phyloP scores from a whole-genome alignment of 257 asterid species.

The Solanum chaucha region DNA sequence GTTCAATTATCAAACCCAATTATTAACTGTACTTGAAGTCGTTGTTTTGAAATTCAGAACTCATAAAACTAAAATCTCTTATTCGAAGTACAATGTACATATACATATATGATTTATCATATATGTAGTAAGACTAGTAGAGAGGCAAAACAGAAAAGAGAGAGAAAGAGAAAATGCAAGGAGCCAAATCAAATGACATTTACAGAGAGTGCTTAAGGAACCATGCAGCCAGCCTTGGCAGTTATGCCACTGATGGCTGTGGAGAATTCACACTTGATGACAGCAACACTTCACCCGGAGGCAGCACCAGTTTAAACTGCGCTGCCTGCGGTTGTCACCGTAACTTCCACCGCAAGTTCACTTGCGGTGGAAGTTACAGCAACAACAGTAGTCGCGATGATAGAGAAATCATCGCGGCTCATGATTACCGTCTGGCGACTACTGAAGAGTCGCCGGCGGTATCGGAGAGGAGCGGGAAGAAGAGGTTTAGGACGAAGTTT shows the following conservation, averaged over 20 bases:
- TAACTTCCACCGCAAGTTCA: slow-evolving; percentile 49
- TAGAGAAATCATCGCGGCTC: neutral
- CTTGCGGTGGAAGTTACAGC: neutral
- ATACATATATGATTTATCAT: neutral
- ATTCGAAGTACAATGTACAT: neutral
- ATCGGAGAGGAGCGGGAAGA: slow-evolving; percentile 31
- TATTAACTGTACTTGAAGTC: neutral
- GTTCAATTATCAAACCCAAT: neutral
- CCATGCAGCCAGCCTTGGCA: slow-evolving; percentile 78
- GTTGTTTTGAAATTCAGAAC: neutral
- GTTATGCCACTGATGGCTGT: slow-evolving; percentile 81
- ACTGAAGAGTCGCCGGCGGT: slow-evolving; percentile 10
- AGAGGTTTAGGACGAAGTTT: slow-evolving; percentile 59
- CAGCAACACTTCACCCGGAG: neutral
- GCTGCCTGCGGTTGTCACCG: slow-evolving; percentile 87
- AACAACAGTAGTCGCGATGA: slow-evolving; percentile 3
- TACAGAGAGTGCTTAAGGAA: slow-evolving; percentile 57
- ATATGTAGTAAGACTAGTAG: neutral
- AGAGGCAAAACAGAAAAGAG: neutral
- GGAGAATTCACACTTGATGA: slow-evolving; percentile 47
- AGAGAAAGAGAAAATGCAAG: slow-evolving; percentile 27
- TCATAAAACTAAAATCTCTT: neutral
- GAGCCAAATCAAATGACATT: slow-evolving; percentile 18
- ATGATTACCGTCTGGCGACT: neutral
- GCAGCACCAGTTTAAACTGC: slow-evolving; percentile 19